A percentile compares a stretch with the other conserved stretches of the same genome.
Evolutionary conservation across 202 grass and related monocot genomes (phyloP).

Genomic region (Panicum virgatum): DNA sequence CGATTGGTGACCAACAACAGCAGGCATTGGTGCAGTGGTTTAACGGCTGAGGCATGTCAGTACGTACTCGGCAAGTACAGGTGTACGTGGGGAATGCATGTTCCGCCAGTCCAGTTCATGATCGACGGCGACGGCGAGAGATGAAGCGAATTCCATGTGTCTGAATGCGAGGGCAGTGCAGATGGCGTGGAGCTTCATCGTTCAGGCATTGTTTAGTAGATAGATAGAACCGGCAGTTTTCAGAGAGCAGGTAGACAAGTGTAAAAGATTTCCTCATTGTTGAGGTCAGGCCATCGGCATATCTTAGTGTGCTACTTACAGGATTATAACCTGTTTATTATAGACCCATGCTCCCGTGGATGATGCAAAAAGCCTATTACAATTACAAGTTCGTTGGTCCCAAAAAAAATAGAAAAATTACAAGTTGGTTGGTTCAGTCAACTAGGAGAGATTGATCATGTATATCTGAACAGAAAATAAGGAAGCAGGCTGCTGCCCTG

Average conservation of each 20-base stretch:
- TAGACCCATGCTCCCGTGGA: background rate
- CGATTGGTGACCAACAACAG: too few species aligned
- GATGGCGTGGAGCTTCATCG: background rate
- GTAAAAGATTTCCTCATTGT: background rate
- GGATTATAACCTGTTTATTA: background rate
- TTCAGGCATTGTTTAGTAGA: constrained; percentile 10
- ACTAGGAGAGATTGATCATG: too few species aligned
- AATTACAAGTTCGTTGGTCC: too few species aligned
- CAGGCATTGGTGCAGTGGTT: too few species aligned
- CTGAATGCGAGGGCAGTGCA: background rate
- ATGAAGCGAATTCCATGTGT: constrained; percentile 25
- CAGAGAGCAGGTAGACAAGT: too few species aligned
- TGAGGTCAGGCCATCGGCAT: background rate
- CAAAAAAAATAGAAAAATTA: too few species aligned
- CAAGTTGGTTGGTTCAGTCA: too few species aligned
- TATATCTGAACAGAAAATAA: too few species aligned
- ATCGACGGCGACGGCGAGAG: constrained; percentile 13
- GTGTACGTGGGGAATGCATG: constrained; percentile 33
- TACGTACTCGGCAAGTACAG: constrained; percentile 1
- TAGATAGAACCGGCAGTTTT: too few species aligned
- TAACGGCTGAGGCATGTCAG: constrained; percentile 28
- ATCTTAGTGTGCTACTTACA: background rate
- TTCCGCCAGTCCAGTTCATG: background rate
- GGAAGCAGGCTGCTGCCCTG: too few species aligned
- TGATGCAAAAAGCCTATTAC: too few species aligned